A percentile compares a stretch with the other conserved stretches of the same genome.
Evolutionary conservation across 2,329 filamentous ascomycete species (phyloP).

Genomic region (Claviceps cyperi): DNA sequence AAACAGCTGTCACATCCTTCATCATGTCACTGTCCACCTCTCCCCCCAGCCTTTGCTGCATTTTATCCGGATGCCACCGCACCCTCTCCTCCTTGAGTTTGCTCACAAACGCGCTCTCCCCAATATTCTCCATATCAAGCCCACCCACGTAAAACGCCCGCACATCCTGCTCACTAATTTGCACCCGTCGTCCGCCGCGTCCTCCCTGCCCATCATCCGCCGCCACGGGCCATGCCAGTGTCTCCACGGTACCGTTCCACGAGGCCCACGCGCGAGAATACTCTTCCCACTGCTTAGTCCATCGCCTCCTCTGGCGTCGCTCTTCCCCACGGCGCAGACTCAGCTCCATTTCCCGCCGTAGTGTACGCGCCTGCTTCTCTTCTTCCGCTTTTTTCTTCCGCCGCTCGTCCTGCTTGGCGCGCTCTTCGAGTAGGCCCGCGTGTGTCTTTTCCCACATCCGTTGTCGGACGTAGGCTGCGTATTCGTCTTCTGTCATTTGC

Average conservation of each 20-base stretch:
- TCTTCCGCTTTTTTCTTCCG: conserved; percentile 35
- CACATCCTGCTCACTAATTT: conserved; percentile 45
- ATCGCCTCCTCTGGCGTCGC: conserved; percentile 38
- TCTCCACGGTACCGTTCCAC: conserved; percentile 30
- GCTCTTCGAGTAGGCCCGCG: conserved; percentile 67
- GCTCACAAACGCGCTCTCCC: conserved; percentile 30
- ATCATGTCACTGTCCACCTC: conserved; percentile 58
- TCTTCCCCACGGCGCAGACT: conserved; percentile 54
- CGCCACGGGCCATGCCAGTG: conserved; percentile 55
- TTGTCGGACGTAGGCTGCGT: conserved; percentile 67
- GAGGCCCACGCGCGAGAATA: conserved; percentile 51
- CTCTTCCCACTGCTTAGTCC: conserved; percentile 45
- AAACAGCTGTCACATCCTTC: conserved; percentile 73
- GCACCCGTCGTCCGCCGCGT: not conserved
- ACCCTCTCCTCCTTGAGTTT: conserved; percentile 72
- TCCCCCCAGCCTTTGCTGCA: conserved; percentile 74
- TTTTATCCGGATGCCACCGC: conserved; percentile 95
- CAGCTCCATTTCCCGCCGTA: conserved; percentile 53
- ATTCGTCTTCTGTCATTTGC: conserved; percentile 85
- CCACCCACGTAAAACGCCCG: conserved; percentile 51
- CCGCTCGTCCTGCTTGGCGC: conserved; percentile 44
- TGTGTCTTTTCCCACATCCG: conserved; percentile 96
- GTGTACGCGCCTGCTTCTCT: conserved; percentile 31
- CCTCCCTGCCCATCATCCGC: conserved; percentile 36
- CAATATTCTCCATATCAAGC: conserved; percentile 26